Base-by-base conservation (phyloP, 163 green algal species). In the Coccomyxa subellipsoidea region DNA sequence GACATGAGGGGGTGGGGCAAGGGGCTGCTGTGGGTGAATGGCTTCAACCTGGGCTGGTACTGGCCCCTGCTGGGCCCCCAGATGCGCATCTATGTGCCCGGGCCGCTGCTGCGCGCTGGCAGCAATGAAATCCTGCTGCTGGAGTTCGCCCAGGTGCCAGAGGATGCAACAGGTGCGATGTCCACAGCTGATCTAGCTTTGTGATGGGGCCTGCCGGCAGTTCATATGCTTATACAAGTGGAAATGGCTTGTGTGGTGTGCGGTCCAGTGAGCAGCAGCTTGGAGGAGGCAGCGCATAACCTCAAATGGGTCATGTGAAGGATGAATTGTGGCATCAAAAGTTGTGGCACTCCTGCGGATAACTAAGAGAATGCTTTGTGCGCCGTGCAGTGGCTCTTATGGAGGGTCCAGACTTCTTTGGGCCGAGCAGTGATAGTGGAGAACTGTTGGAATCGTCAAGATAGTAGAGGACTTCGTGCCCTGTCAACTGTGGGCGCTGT, bases 51-150 rank as follows among this genome's bases (percentile, higher is more conserved):
- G 79, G 79, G 79, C 29, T 83, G 79, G 79, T 89, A 90, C 80
- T 92, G 88, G 88, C 81, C 86, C 10, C n/a, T n/a, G 25, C 27
- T 70, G 10, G 88, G 88, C 3, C 88, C 88, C 0, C 86, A 90
- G 83, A 82, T 85, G 78, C 88, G 79, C 37, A 40, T 83, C 59
- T 91, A 90, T 73, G 75, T 92, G 10, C 88, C 88, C 32, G 84
- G 88, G 18, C 82, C 88, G 0, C 53, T 90, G 39, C 88, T 92
- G 75, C 59, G 70, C 0, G 77, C 80, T 34, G 88, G 88, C 7
- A 18, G 76, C n/a, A 92, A 92, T 69, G 80, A 87, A 71, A 15
- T 92, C 0, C 59, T 90, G 23, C 70, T 92, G 77, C 78, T 92
- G 75, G 88, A 92, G 81, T 35, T 85, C 9, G 53, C 78, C 25